These are phyloP conservation scores for Trichoderma virens DNA, from an alignment of 495 filamentous ascomycete genomes.

Conservation along the genomic window DNA sequence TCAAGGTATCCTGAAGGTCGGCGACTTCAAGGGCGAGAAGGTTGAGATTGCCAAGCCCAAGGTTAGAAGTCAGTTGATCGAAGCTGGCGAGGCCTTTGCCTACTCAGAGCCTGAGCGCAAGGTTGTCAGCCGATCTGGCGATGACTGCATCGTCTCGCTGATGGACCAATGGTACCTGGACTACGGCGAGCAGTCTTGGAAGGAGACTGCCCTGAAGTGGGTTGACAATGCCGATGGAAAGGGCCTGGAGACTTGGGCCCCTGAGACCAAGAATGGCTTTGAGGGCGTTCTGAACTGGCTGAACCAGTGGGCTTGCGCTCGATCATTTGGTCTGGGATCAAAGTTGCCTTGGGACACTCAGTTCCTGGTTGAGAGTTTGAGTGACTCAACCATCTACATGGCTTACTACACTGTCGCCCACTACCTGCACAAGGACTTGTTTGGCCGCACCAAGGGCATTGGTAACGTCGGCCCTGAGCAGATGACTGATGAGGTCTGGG, in stretches of 20 bases:
- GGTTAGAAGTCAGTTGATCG: slow-evolving; percentile 70
- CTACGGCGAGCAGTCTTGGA: slow-evolving; percentile 84
- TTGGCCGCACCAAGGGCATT: slow-evolving; percentile 62
- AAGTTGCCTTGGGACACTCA: slow-evolving; percentile 91
- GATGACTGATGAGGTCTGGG: slow-evolving; percentile 95
- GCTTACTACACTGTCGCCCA: slow-evolving; percentile 95
- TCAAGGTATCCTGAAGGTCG: slow-evolving; percentile 82
- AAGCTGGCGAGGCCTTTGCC: slow-evolving; percentile 73
- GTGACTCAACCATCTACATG: slow-evolving; percentile 91
- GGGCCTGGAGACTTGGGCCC: slow-evolving; percentile 67
- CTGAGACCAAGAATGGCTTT: slow-evolving; percentile 77
- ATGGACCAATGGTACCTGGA: slow-evolving; percentile 97
- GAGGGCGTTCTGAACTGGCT: slow-evolving; percentile 82
- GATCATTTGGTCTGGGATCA: slow-evolving; percentile 87
- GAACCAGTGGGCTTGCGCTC: slow-evolving; percentile 88
- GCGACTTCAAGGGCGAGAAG: slow-evolving; percentile 80
- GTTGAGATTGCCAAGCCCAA: slow-evolving; percentile 83
- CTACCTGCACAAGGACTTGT: slow-evolving; percentile 69
- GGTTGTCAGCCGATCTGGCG: slow-evolving; percentile 77
- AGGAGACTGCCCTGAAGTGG: slow-evolving; percentile 57
- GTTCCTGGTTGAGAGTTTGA: slow-evolving; percentile 87
- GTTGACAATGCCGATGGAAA: slow-evolving; percentile 55
- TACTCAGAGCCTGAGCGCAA: slow-evolving; percentile 89
- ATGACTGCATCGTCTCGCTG: slow-evolving; percentile 86
- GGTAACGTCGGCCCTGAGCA: slow-evolving; percentile 65